Evolutionary conservation across 352 stramenopile genomes (phyloP), one percentile per base, ranked within the genome.

Genomic region (Globisporangium lucens): DNA sequence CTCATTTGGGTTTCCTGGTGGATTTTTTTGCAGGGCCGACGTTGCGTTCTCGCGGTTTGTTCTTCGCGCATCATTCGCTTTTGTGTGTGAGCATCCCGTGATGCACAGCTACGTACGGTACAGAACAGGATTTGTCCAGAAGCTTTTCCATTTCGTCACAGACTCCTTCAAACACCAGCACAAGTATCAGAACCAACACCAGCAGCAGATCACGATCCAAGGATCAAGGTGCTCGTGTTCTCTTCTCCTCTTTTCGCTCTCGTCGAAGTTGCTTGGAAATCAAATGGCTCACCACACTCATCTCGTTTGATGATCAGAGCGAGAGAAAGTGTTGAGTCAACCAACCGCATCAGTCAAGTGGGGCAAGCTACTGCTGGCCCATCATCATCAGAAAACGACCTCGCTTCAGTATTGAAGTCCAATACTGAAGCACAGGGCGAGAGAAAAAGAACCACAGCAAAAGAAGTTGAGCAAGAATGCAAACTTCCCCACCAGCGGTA

Each of bases 381-480:
- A 57, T 57, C 49, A 24, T 22, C 46, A 53, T 47, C 41, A 47
- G 13, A 43, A 43, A 43, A 12, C 2, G 27, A 10, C 47, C 20
- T 33, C 33, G 51, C 52, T 58, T 58, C 53, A 58, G 53, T 58
- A 38, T 41, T 38, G 53, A 58, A 58, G 53, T 58, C 22, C 5
- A 13, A 58, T 58, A 41, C 53, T 58, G 53, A 58, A 58, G 53
- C 27, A 33, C 36, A 22, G 41, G 10, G 12, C 36, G 36, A 47
- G 41, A 47, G 24, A 47, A 47, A 47, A 47, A 47, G 13, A 47
- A 47, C 38, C 41, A 20, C 13, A 2, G 15, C 13, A 13, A 8
- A 20, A 2, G 41, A 8, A 13, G 17, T 20, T 12, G 13, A 20
- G 5, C 17, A 46, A 20, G 12, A 47, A 47, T n/a, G 13, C 13